Conservation (phyloP, 768 basidiomycete species). For the Pleurotus tuber-regium region DNA sequence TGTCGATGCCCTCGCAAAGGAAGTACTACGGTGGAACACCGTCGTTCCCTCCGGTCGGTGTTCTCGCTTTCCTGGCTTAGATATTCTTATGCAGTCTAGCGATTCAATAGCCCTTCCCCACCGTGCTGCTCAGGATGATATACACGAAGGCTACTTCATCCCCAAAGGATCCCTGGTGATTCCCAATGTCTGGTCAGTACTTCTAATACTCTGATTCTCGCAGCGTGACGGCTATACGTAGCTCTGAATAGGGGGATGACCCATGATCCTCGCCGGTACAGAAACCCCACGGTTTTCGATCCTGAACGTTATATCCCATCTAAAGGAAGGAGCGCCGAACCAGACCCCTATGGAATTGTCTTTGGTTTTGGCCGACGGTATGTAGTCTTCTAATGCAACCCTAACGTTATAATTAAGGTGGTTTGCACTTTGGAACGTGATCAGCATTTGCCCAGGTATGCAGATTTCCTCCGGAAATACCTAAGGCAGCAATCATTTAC, state of each 20-base stretch:
- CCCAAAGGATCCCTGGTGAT: conserved; percentile 56
- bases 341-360: conserved; percentile 56
- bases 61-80: conserved; percentile 3
- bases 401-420: not conserved
- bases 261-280: conserved; percentile 53
- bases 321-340: conserved; percentile 40
- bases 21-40: conserved; percentile 52
- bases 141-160: conserved; percentile 60
- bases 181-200: conserved; percentile 45
- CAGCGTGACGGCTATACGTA: not conserved
- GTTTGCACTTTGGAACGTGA: not conserved
- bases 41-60: conserved; percentile 42
- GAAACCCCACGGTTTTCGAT: conserved; percentile 52
- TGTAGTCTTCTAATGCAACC: conserved; percentile 16
- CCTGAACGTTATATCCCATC: conserved; percentile 59
- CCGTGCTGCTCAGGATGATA: conserved; percentile 55
- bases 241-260: conserved; percentile 39
- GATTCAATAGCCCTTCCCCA: conserved; percentile 45
- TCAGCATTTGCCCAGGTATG: conserved; percentile 48
- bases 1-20: conserved; percentile 56
- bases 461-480: conserved; percentile 2
- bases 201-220: not conserved
- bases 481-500: too few relatives aligned
- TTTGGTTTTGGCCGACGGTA: conserved; percentile 74
- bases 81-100: conserved; percentile 6